A percentile compares a stretch with the other conserved stretches of the same genome.
These are phyloP conservation scores for Rhizopogon roseolus DNA, from an alignment of 768 basidiomycete species.

Conservation along the genomic window DNA sequence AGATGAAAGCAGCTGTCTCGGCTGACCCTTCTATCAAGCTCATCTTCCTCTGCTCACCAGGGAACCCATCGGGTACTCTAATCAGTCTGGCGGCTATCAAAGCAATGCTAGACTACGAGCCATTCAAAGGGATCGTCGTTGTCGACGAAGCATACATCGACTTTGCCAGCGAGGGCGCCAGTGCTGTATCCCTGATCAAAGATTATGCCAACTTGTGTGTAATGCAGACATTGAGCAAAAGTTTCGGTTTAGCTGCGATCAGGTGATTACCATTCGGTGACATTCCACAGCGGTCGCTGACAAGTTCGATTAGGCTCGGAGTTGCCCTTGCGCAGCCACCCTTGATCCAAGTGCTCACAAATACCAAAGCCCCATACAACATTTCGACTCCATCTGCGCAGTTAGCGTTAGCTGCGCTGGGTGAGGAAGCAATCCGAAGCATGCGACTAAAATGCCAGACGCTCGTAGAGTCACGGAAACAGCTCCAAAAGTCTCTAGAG, in stretches of 20 bases:
- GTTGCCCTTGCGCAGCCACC: slow-evolving; percentile 87
- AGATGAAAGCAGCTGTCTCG: slow-evolving; percentile 71
- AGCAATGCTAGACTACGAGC: slow-evolving; percentile 66
- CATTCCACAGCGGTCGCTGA: not conserved
- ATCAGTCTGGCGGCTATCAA: slow-evolving; percentile 70
- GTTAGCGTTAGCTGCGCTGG: slow-evolving; percentile 76
- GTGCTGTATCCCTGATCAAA: slow-evolving; percentile 66
- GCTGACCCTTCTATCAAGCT: slow-evolving; percentile 81
- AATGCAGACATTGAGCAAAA: slow-evolving; percentile 95
- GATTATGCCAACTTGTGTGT: slow-evolving; percentile 89
- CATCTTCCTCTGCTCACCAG: slow-evolving; percentile 93
- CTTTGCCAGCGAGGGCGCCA: slow-evolving; percentile 61
- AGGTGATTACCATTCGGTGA: slow-evolving; percentile 47
- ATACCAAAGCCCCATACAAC: slow-evolving; percentile 98
- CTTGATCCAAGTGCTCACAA: slow-evolving; percentile 84
- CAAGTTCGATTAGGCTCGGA: slow-evolving; percentile 57
- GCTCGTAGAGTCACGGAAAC: slow-evolving; percentile 53
- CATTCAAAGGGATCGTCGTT: slow-evolving; percentile 87
- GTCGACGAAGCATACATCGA: slow-evolving; percentile 99
- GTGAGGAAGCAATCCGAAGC: slow-evolving; percentile 49
- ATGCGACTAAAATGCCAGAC: slow-evolving; percentile 66
- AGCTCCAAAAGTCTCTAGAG: slow-evolving; percentile 47
- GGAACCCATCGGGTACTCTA: slow-evolving; percentile 91
- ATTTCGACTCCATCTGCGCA: slow-evolving; percentile 86
- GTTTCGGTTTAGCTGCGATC: slow-evolving; percentile 93